Conservation (phyloP, 345 rosid genomes). For the Melaleuca alternifolia region DNA sequence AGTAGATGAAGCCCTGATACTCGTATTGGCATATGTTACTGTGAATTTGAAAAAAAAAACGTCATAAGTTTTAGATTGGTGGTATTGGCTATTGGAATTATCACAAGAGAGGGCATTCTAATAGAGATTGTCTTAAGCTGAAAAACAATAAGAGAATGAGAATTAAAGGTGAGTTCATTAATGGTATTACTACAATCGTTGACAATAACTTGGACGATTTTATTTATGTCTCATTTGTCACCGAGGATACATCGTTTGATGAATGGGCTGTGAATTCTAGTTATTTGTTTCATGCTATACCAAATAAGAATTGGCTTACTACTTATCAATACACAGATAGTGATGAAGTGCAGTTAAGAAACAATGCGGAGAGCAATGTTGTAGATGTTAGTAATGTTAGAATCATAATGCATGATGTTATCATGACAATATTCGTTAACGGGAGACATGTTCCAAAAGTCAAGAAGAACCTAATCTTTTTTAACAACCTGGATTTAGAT, state of each 20-base stretch:
- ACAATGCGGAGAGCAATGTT: neutral
- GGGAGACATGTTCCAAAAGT: neutral
- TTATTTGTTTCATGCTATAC: neutral
- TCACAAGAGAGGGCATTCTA: neutral
- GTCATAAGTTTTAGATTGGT: neutral
- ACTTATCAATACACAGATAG: neutral
- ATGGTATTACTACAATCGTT: neutral
- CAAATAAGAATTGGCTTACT: neutral
- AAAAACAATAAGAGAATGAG: neutral
- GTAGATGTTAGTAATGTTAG: neutral
- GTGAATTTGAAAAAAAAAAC: neutral
- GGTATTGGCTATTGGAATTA: neutral
- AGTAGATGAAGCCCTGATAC: neutral
- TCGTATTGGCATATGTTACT: neutral
- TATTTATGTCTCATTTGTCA: neutral
- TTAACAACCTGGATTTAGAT: neutral
- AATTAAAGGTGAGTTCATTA: neutral
- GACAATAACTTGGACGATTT: neutral
- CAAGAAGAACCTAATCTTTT: neutral
- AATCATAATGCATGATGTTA: neutral
- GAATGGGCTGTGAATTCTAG: neutral
- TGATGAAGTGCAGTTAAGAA: neutral
- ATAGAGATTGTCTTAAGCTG: neutral
- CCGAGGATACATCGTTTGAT: neutral
- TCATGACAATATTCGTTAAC: neutral